phyloP scores from a whole-genome alignment of 1,284 basidiomycete species.

The Puccinia hordei region DNA sequence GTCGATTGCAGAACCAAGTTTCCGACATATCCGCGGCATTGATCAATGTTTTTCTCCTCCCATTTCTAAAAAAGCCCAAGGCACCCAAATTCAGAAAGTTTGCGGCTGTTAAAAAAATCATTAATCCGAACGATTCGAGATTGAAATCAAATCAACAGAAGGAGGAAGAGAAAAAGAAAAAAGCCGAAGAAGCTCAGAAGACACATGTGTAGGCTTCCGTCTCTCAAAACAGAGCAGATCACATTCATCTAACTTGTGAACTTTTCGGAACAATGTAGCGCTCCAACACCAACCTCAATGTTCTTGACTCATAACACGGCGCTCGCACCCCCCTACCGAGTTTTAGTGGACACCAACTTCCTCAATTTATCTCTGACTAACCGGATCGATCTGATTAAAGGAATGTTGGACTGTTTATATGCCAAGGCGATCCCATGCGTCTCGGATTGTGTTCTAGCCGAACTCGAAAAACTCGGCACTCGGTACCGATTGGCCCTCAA shows the following conservation, averaged over 20 bases:
- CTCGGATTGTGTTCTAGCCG: conserved; percentile 96
- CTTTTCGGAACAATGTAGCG: conserved; percentile 62
- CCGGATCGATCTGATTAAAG: conserved; percentile 91
- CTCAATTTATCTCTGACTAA: conserved; percentile 99
- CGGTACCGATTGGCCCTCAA: conserved; percentile 91
- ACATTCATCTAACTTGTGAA: conserved; percentile 38
- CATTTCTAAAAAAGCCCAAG: conserved; percentile 70
- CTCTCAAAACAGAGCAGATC: conserved; percentile 48
- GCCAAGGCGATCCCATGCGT: conserved; percentile 99
- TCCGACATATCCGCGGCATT: neutral
- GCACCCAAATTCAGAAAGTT: conserved; percentile 94
- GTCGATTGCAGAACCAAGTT: neutral
- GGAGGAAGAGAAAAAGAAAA: conserved; percentile 60
- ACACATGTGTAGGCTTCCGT: conserved; percentile 61
- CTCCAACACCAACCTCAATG: conserved; percentile 81
- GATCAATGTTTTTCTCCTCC: neutral
- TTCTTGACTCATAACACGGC: conserved; percentile 96
- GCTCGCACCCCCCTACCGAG: conserved; percentile 92
- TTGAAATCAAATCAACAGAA: conserved; percentile 66
- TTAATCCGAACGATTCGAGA: conserved; percentile 91
- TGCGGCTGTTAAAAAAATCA: conserved; percentile 87
- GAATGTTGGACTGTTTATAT: conserved; percentile 99
- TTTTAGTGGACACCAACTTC: conserved; percentile 98
- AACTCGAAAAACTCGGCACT: conserved; percentile 94
- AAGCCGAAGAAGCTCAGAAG: conserved; percentile 57